phyloP scores from a whole-genome alignment of 768 basidiomycete species.

The Cystofilobasidium macerans region DNA sequence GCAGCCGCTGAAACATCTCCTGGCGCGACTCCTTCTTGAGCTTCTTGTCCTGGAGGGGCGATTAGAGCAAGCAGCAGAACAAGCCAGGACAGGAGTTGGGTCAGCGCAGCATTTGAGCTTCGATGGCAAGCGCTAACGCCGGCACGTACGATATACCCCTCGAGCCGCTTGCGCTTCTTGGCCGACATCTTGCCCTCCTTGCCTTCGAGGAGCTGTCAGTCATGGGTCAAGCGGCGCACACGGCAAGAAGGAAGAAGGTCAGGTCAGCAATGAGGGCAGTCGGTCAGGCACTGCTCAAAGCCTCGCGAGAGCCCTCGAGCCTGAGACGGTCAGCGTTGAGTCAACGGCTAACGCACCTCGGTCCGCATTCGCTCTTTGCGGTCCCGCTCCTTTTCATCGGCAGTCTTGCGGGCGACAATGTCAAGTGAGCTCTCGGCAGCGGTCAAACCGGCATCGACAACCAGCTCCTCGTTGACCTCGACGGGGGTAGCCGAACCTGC shows the following conservation, averaged over 20 bases:
- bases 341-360: slow-evolving; percentile 45
- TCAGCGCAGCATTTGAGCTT: neutral
- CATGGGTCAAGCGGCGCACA: neutral
- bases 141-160: slow-evolving; percentile 83
- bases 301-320: neutral
- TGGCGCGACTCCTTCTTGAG: slow-evolving; percentile 77
- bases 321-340: neutral
- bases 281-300: neutral
- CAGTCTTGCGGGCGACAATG: slow-evolving; percentile 50
- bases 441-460: slow-evolving; percentile 21
- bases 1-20: slow-evolving; percentile 64
- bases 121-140: no score
- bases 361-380: slow-evolving; percentile 50
- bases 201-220: slow-evolving; percentile 4
- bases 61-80: neutral
- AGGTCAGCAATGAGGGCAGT: no score
- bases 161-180: slow-evolving; percentile 79
- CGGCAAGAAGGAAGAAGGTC: no score
- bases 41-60: slow-evolving; percentile 61
- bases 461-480: slow-evolving; percentile 24
- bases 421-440: slow-evolving; percentile 48
- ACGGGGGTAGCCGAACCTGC: slow-evolving; percentile 15
- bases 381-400: slow-evolving; percentile 53
- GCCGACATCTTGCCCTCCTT: slow-evolving; percentile 57
- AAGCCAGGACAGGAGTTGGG: neutral